Base-by-base conservation (phyloP, 2,329 filamentous ascomycete species). In the Colletotrichum tropicale region DNA sequence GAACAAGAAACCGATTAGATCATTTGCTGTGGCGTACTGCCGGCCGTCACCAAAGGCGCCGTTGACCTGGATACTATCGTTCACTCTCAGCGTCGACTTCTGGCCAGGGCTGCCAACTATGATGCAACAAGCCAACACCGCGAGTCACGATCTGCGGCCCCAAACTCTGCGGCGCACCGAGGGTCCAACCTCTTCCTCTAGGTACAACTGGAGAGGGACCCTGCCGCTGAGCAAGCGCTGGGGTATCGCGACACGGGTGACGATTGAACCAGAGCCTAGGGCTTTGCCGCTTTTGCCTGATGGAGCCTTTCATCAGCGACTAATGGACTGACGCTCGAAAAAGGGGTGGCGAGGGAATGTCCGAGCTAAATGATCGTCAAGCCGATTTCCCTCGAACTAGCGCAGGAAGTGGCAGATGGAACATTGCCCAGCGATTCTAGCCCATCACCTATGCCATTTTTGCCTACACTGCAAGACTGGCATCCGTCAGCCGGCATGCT, bases 281-380 rank as follows among this genome's bases (percentile, higher is more conserved):
- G 70, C 70, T 76, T 74, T 69, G 74, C 74, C 74, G 74, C 74
- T 60, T 65, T 76, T 76, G 70, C 74, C 74, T 61, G 65, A 65
- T 32, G 70, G 64, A 65, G 68, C 58, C 62, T 64, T 64, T 65
- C 48, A 48, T 65, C 64, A 52, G 52, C 48, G 58, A 60, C 64
- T 52, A 21, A 52, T 10, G 43, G 48, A 67, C 66, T 52, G 61
- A 38, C 66, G 58, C 70, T 52, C 15, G 21, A 64, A 66, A 74
- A 73, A 74, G 65, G 70, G 64, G 70, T 74, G 74, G 74, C 74
- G 64, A 76, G 70, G 74, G 65, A 61, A 65, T 65, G 61, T 76
- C 64, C 65, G 65, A 65, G 68, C 65, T 69, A 60, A 60, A 9
- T 74, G 70, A 76, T 76, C 70, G 34, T 74, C 74, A 65, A 76